Evolutionary conservation across 176 grass and related monocot species (phyloP), one percentile per base, ranked within the genome.

Genomic region (Oryza meridionalis): DNA sequence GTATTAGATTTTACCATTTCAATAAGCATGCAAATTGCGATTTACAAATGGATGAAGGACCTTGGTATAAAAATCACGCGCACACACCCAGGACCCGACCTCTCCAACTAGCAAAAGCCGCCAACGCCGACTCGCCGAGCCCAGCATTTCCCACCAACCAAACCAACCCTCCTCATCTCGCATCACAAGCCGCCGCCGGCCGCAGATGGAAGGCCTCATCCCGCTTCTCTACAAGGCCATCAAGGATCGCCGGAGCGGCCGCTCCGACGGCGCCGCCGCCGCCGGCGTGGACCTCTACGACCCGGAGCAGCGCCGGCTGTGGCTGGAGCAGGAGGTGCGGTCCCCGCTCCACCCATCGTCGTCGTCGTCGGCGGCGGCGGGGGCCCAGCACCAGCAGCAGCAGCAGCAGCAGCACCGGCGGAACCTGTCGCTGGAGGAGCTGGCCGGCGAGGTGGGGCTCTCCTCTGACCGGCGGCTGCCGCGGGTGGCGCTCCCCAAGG

Each of bases 181-280:
- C 78, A 21, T 40, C 53, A 5, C 19, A 6, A 53, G 17, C 42
- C 40, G 65, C n/a, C 65, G 14, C 9, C 72, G 17, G 14, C 9
- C 72, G 17, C 21, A 13, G 78, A 81, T 90, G 91, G 91, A 90
- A 45, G 91, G 91, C 50, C 80, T 92, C 76, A 67, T 92, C 77
- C 91, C 91, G 21, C 85, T 92, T 73, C 38, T 90, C 87, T 92
- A 66, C 80, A 92, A 72, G 82, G 84, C 87, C 29, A 90, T 92
- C 84, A 92, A 90, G 81, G 85, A 89, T 4, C 81, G 81, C 0
- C 85, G 84, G 50, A 82, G 67, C 67, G 21, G 38, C 50, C 78
- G 72, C 73, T n/a, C 5, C 2, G 2, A 7, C 42, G 83, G 42
- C 11, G 65, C 3, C 37, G 35, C 15, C 9, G 3, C 2, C 25